phyloP scores from a whole-genome alignment of 768 basidiomycete species.

The Glaciozyma antarctica region DNA sequence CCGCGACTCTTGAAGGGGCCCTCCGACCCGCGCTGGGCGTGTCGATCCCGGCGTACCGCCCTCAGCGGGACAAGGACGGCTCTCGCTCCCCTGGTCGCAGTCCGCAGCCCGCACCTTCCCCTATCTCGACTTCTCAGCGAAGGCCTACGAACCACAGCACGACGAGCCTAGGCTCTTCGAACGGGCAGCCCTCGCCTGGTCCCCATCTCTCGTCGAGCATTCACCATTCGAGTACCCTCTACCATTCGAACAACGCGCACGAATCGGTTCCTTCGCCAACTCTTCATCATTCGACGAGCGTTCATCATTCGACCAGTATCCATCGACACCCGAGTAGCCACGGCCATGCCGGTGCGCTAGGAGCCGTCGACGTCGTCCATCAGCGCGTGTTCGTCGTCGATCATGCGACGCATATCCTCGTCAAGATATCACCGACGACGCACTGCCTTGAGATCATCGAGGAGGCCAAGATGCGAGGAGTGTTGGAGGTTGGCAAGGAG shows the following conservation, averaged over 20 bases:
- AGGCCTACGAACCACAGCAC: background rate
- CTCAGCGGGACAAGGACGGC: background rate
- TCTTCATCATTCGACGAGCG: background rate
- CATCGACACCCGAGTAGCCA: background rate
- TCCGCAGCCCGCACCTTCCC: background rate
- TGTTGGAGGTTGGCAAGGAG: constrained; percentile 49
- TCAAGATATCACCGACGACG: constrained; percentile 60
- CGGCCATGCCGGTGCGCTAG: background rate
- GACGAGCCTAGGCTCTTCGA: background rate
- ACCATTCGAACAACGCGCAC: too few species aligned
- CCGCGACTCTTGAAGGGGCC: background rate
- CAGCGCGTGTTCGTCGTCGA: constrained; percentile 63
- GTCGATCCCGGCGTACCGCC: background rate
- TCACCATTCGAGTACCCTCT: too few species aligned
- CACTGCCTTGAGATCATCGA: constrained; percentile 64
- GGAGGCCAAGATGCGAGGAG: constrained; percentile 56
- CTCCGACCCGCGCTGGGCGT: background rate
- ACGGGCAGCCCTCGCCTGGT: background rate
- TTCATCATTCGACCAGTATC: background rate
- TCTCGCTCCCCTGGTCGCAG: background rate
- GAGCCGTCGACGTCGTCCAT: constrained; percentile 8
- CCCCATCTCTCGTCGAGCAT: too few species aligned
- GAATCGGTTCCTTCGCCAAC: background rate
- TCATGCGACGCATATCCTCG: constrained; percentile 57
- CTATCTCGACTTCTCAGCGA: background rate